phyloP scores from a whole-genome alignment of 192 early-diverging fungal genomes.

The Coemansia sp. region DNA sequence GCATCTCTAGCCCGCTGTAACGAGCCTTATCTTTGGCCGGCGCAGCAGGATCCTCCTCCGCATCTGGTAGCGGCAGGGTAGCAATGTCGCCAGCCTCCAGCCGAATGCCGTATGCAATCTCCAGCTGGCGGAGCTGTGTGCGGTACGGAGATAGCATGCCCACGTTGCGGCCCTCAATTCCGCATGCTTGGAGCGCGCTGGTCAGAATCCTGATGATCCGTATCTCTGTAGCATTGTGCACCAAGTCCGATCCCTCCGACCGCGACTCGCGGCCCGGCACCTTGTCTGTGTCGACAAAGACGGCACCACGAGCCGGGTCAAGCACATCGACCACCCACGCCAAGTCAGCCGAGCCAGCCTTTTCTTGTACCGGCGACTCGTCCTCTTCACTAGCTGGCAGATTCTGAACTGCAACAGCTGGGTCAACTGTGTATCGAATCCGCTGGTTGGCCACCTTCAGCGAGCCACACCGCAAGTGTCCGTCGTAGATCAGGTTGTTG shows the following conservation, averaged over 20 bases:
- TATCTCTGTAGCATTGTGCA: slow-evolving; percentile 78
- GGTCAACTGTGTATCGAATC: slow-evolving; percentile 31
- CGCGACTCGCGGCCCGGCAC: slow-evolving; percentile 67
- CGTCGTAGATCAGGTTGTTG: slow-evolving; percentile 83
- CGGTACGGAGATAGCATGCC: slow-evolving; percentile 89
- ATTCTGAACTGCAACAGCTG: slow-evolving; percentile 5
- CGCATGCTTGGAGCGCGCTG: slow-evolving; percentile 63
- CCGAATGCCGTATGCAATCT: slow-evolving; percentile 43
- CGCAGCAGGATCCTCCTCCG: background rate
- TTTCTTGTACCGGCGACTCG: background rate
- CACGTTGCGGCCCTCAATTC: slow-evolving; percentile 66
- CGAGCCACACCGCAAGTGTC: slow-evolving; percentile 76
- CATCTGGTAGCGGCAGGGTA: background rate
- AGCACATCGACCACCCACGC: slow-evolving; percentile 68
- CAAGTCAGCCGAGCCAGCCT: slow-evolving; percentile 6
- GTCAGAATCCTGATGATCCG: slow-evolving; percentile 61
- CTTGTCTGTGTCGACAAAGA: slow-evolving; percentile 84
- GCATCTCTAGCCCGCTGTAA: slow-evolving; percentile 65
- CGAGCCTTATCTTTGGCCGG: background rate
- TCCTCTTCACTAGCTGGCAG: slow-evolving; percentile 14
- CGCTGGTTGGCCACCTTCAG: slow-evolving; percentile 62
- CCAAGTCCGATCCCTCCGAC: slow-evolving; percentile 52
- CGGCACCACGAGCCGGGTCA: slow-evolving; percentile 66
- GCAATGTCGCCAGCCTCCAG: background rate
- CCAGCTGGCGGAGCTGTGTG: slow-evolving; percentile 63